Evolutionary conservation across 176 grass and related monocot species (phyloP), one percentile per base, ranked within the genome.

Genomic region (Typha latifolia): DNA sequence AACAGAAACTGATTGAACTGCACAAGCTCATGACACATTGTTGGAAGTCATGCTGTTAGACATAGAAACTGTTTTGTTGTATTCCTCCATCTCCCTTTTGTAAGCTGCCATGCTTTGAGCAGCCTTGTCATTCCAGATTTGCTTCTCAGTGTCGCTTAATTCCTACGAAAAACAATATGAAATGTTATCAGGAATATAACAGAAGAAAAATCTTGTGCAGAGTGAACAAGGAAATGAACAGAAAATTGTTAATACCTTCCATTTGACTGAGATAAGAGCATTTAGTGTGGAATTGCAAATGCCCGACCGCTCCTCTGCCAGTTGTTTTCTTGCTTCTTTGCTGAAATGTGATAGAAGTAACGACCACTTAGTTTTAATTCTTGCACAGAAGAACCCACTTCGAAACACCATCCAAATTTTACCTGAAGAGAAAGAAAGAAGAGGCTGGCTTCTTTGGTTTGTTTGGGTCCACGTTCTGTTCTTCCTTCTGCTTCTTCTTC

Each of bases 341-440:
- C 89, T 97, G 78, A 49, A 66, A 72, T 49, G 14, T 27, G 21
- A 65, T 19, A 48, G 18, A 27, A 66, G 32, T 43, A 1, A 5
- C 48, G 20, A 6, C 12, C 4, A 11, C 51, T 61, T 78, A 47
- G 8, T 27, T 1, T 48, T 21, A 5, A 5, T 47, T 43, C 23
- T 48, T 65, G 5, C 1, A 11, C 31, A 10, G 23, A 56, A 47
- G 13, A 2, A 22, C 3, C 34, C 31, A 20, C 18, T 6, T 14
- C 4, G 0, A 27, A 49, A 32, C 0, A n/a, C 4, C 2, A 2
- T 27, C 47, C 66, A 11, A 19, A 20, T 4, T 66, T 5, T 62
- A 95, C 91, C 86, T 90, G 76, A 93, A 99, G 5, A 99, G 78
- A 14, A 99, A 12, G 71, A 93, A 99, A 57, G 81, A 90, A 47